Evolutionary conservation across 2,329 filamentous ascomycete species (phyloP).

Genomic region (Colletotrichum musae): DNA sequence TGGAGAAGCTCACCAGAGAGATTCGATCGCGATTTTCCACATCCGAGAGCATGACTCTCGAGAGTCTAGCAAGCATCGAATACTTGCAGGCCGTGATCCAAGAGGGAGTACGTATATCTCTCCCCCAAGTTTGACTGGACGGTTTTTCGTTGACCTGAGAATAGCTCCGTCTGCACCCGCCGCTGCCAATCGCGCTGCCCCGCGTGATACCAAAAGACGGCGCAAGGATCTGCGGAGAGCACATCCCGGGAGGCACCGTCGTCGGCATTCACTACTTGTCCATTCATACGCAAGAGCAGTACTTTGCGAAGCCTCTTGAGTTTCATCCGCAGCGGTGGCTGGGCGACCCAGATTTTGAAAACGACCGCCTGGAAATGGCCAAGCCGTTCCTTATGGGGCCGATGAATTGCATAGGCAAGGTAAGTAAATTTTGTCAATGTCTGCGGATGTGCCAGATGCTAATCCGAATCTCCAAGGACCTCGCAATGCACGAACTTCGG

Average conservation of each 20-base stretch:
- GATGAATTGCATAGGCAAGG: constrained; percentile 63
- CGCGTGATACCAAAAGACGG: constrained; percentile 6
- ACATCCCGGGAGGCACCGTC: constrained; percentile 4
- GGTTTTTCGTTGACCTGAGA: neutral
- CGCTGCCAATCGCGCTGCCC: constrained; percentile 12
- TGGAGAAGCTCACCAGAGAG: constrained; percentile 29
- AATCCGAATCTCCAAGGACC: neutral
- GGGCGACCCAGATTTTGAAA: constrained; percentile 5
- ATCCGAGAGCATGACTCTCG: constrained; percentile 6
- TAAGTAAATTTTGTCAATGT: constrained; percentile 29
- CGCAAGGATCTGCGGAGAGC: constrained; percentile 1
- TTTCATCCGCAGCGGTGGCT: constrained; percentile 64
- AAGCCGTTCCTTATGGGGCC: constrained; percentile 46
- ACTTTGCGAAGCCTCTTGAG: constrained; percentile 23
- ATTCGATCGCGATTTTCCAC: constrained; percentile 2
- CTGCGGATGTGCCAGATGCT: neutral
- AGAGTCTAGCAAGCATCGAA: constrained; percentile 10
- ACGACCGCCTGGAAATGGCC: constrained; percentile 5
- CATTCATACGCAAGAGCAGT: constrained; percentile 8
- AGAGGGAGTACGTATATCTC: constrained; percentile 1
- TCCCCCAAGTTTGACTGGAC: neutral
- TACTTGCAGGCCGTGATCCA: constrained; percentile 10
- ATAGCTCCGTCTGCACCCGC: constrained; percentile 11
- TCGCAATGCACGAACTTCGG: constrained; percentile 20
- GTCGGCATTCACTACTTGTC: constrained; percentile 17